Base-by-base conservation (phyloP, 1,139 yeast species). In the Lodderomyces parapsilosis region DNA sequence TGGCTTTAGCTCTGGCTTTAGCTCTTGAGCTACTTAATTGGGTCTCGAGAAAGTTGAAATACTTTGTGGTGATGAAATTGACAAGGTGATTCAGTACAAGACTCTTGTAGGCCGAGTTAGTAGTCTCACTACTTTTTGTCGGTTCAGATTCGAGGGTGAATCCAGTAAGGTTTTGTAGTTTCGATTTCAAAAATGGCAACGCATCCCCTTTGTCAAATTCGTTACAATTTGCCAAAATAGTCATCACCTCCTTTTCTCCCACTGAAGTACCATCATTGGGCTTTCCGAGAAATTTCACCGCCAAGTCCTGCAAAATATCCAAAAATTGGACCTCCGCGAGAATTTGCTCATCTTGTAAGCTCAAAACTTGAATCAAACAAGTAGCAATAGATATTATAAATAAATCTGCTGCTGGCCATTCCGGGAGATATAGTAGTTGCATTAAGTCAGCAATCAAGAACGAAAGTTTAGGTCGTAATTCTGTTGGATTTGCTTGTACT, bases 1-100 rank as follows among this genome's bases (percentile, higher is more conserved):
- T 70, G 0, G 91, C 87, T 43, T 81, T 78, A 0, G 87, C 74
- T 53, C 86, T 77, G 1, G 83, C 64, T 49, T 82, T 86, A 20
- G 80, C 74, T 51, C 81, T 83, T 1, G 73, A 53, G 47, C 79
- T 77, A 24, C 73, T 77, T 40, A 84, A 59, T 22, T 27, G 36
- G 14, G 4, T 11, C 15, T 31, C 25, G 14, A 39, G 25, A 17
- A 39, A 32, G 9, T n/a, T 32, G 30, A 20, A 11, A 23, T 30
- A 39, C 9, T 39, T 32, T 6, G 23, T 15, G 19, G 33, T 30
- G 19, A 30, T 15, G 15, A 30, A 30, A 6, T 30, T 13, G 7
- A 9, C 7, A 7, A 30, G 7, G 5, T 15, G 18, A 8, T 2
- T 15, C n/a, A 30, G 15, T 6, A 30, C 10, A 2, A 30, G 19